These are phyloP conservation scores for Blastocystis sp. DNA, from an alignment of 352 stramenopile genomes.

Conservation along the genomic window DNA sequence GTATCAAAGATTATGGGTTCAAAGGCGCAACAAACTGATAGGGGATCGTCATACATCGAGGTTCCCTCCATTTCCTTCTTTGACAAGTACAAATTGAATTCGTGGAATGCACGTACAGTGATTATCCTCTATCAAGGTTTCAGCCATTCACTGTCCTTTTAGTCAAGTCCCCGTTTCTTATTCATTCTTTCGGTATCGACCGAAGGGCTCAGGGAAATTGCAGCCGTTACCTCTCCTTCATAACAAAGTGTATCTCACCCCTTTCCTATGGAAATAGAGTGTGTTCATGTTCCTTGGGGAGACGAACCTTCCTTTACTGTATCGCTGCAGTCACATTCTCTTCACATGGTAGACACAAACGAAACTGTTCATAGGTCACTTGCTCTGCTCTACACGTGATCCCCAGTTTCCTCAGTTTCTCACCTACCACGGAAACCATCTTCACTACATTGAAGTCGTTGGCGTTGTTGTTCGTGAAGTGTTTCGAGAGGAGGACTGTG, in stretches of 20 bases:
- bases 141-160: no score
- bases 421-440: neutral
- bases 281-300: neutral
- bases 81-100: no score
- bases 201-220: no score
- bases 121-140: no score
- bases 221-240: no score
- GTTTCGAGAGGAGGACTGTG: neutral
- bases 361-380: neutral
- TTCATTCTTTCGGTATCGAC: no score
- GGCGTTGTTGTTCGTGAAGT: slow-evolving; percentile 22
- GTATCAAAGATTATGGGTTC: no score
- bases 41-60: neutral
- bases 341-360: neutral
- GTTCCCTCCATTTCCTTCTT: no score
- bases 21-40: neutral
- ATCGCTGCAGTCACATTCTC: neutral
- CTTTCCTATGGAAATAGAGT: neutral
- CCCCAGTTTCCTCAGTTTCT: neutral
- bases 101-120: no score
- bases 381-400: neutral
- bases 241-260: no score
- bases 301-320: neutral
- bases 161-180: no score
- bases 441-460: neutral